These are phyloP conservation scores for Pleurozium schreberi DNA, from an alignment of 225 moss, liverwort and hornwort genomes.

Conservation along the genomic window DNA sequence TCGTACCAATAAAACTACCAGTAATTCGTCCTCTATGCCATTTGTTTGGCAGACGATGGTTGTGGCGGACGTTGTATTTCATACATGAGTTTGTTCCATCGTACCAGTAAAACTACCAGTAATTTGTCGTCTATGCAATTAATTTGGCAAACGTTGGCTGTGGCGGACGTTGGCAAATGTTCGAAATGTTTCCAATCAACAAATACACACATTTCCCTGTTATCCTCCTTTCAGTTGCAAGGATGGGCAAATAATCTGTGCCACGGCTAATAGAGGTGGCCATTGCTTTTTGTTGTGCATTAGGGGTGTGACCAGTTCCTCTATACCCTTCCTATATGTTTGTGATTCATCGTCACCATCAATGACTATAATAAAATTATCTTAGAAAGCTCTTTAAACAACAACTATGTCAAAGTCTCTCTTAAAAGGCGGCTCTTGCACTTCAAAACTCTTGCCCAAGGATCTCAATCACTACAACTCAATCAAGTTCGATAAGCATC, in stretches of 20 bases:
- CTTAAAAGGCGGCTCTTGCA: not conserved
- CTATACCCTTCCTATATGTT: not conserved
- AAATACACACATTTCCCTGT: not conserved
- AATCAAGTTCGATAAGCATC: not conserved
- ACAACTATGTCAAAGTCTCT: not conserved
- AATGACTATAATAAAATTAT: not conserved
- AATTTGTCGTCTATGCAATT: too few relatives aligned
- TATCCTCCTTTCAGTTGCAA: not conserved
- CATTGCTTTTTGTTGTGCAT: too few relatives aligned
- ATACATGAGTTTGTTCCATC: too few relatives aligned
- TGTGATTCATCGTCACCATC: not conserved
- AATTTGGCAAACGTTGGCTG: too few relatives aligned
- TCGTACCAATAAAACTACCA: too few relatives aligned
- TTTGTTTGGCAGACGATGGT: too few relatives aligned
- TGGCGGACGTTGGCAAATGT: too few relatives aligned
- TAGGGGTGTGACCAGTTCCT: not conserved
- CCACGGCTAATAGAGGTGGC: not conserved
- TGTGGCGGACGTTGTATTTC: too few relatives aligned
- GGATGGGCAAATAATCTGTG: not conserved
- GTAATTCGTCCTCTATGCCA: too few relatives aligned
- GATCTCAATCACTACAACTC: not conserved
- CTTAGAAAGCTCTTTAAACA: not conserved
- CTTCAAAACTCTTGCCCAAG: not conserved
- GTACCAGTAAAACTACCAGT: too few relatives aligned
- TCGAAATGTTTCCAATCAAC: not conserved